Percentiles rank a stretch among this genome's conserved stretches.
Conservation (phyloP, 495 filamentous ascomycete genomes). For the Apodospora peruviana region DNA sequence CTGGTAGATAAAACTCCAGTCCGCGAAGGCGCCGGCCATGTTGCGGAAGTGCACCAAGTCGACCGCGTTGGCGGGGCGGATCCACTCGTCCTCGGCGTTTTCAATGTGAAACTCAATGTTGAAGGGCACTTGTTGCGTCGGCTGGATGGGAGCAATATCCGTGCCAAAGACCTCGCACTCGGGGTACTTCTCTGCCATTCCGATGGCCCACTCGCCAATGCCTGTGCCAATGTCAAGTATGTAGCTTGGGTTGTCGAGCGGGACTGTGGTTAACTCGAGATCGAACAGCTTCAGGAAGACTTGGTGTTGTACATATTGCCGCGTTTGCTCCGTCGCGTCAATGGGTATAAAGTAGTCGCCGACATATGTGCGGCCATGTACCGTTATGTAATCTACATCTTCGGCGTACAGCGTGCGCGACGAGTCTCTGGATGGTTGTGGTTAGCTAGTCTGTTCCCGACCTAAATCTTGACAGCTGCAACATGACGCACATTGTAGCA, state of each 20-base stretch:
- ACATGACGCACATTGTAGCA: conserved; percentile 38
- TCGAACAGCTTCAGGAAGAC: conserved; percentile 58
- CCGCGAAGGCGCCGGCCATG: conserved; percentile 56
- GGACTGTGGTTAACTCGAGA: conserved; percentile 53
- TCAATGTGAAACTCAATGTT: conserved; percentile 70
- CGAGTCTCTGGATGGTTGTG: conserved; percentile 31
- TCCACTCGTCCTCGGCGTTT: conserved; percentile 57
- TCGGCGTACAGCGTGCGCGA: conserved; percentile 55
- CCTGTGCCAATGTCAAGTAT: conserved; percentile 68
- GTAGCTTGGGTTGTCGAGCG: conserved; percentile 46
- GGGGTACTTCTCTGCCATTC: conserved; percentile 59
- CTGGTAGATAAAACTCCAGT: conserved; percentile 57
- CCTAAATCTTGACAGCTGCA: neutral
- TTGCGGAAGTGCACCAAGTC: conserved; percentile 63
- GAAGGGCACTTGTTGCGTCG: conserved; percentile 46
- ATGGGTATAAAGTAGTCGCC: conserved; percentile 70
- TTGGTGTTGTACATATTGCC: conserved; percentile 62
- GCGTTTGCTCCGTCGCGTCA: conserved; percentile 67
- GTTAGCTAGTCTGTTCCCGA: neutral
- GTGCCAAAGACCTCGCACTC: conserved; percentile 61
- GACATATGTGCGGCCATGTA: conserved; percentile 66
- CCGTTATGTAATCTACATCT: conserved; percentile 49
- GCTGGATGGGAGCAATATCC: conserved; percentile 58
- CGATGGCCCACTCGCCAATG: conserved; percentile 70
- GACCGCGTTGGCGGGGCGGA: conserved; percentile 49